Conservation (phyloP, 148 eudicot species). For the Vaccinium macrocarpon region DNA sequence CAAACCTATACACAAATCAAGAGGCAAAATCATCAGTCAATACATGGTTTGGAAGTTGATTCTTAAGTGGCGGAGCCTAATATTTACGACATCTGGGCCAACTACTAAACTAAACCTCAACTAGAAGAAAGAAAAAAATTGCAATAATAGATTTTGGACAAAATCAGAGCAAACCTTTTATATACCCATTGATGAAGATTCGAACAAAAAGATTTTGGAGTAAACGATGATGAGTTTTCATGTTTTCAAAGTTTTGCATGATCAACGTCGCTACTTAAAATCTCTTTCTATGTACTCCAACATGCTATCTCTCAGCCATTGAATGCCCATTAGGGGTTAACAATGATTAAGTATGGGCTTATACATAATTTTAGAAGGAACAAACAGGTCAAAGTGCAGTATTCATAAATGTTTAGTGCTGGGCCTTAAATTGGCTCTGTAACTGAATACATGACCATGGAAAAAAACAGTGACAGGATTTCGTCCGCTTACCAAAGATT, state of each 20-base stretch:
- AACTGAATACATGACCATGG: neutral
- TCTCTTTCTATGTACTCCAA: neutral
- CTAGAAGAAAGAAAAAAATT: neutral
- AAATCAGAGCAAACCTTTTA: neutral
- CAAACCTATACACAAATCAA: conserved; percentile 50
- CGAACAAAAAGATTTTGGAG: neutral
- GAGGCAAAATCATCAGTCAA: neutral
- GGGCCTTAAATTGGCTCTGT: neutral
- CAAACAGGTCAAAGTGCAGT: neutral
- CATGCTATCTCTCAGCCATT: neutral
- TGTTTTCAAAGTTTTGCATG: neutral
- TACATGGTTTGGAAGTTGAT: neutral
- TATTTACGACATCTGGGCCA: neutral
- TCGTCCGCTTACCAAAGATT: conserved; percentile 61
- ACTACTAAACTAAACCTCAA: neutral
- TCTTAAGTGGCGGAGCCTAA: neutral
- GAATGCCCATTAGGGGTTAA: neutral
- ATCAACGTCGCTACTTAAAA: neutral
- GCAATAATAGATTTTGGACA: neutral
- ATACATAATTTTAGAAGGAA: neutral
- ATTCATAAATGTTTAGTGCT: neutral
- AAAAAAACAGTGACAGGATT: neutral
- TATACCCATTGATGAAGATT: neutral
- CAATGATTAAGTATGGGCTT: neutral
- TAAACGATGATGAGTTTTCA: neutral